These are phyloP conservation scores for Neofusicoccum cordaticola DNA, from an alignment of 2,329 filamentous ascomycete genomes.

Conservation along the genomic window DNA sequence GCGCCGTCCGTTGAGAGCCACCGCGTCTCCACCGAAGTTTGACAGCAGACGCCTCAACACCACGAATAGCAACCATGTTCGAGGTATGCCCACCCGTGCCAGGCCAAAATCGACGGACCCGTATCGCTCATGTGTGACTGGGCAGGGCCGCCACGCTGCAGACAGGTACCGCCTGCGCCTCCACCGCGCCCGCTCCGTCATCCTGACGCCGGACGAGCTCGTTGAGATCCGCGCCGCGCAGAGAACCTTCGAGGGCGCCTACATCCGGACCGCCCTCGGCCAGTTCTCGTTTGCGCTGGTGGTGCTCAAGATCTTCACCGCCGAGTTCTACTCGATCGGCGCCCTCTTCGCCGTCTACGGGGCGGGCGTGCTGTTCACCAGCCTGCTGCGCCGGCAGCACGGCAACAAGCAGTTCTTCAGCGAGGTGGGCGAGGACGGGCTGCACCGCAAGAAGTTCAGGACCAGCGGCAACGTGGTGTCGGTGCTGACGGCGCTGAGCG, in stretches of 20 bases:
- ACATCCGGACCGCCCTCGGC: conserved; percentile 88
- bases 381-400: conserved; percentile 81
- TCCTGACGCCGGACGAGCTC: conserved; percentile 79
- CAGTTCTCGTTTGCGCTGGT: conserved; percentile 95
- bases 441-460: conserved; percentile 60
- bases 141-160: conserved; percentile 59
- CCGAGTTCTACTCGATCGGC: conserved; percentile 96
- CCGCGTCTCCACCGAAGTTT: conserved; percentile 8
- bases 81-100: conserved; percentile 18
- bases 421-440: conserved; percentile 57
- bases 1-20: neutral
- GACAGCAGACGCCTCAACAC: conserved; percentile 7
- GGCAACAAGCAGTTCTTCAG: conserved; percentile 93
- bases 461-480: conserved; percentile 66
- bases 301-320: conserved; percentile 93
- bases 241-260: conserved; percentile 94
- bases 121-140: conserved; percentile 8
- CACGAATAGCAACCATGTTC: conserved; percentile 19
- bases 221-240: conserved; percentile 94
- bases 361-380: conserved; percentile 76
- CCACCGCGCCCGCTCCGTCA: conserved; percentile 79
- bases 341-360: conserved; percentile 93
- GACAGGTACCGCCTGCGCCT: conserved; percentile 75
- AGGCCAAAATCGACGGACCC: neutral
- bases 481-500: conserved; percentile 59